A percentile compares a stretch with the other conserved stretches of the same genome.
Evolutionary conservation across 768 basidiomycete species (phyloP).

Genomic region (Heimioporus sp.): DNA sequence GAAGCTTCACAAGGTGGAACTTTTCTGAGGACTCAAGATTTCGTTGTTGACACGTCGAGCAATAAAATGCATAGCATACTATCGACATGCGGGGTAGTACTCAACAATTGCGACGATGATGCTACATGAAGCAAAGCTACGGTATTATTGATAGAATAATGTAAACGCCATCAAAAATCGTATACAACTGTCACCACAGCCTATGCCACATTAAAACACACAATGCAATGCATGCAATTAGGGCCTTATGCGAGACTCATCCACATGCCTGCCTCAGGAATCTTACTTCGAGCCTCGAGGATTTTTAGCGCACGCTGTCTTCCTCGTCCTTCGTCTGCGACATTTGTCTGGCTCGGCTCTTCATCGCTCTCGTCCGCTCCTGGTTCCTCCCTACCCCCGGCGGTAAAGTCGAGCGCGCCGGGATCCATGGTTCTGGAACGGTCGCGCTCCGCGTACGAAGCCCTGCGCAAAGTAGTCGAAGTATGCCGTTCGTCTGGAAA

Average conservation of each 20-base stretch:
- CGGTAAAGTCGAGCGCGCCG: slow-evolving; percentile 60
- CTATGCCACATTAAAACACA: slow-evolving; percentile 11
- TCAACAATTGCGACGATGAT: slow-evolving; percentile 24
- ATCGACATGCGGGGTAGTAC: slow-evolving; percentile 13
- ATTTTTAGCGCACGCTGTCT: slow-evolving; percentile 65
- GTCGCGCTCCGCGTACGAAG: slow-evolving; percentile 69
- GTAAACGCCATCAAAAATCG: slow-evolving; percentile 13
- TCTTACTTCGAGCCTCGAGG: slow-evolving; percentile 61
- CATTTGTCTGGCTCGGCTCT: slow-evolving; percentile 19
- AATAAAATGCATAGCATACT: slow-evolving; percentile 3
- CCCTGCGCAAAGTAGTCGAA: slow-evolving; percentile 53
- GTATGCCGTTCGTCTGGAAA: slow-evolving; percentile 19
- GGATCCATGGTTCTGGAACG: slow-evolving; percentile 63
- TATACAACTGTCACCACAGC: slow-evolving; percentile 7
- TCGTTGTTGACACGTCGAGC: not conserved
- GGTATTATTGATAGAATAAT: slow-evolving; percentile 33
- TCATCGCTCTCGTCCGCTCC: slow-evolving; percentile 35
- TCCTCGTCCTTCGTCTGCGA: slow-evolving; percentile 40
- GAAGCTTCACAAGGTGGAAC: too few relatives aligned
- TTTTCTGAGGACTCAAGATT: too few relatives aligned
- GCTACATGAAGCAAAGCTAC: slow-evolving; percentile 30
- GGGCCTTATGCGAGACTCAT: slow-evolving; percentile 60
- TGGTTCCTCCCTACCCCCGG: slow-evolving; percentile 50
- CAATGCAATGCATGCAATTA: not conserved
- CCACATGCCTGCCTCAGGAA: slow-evolving; percentile 80